Conservation (phyloP, 108 stramenopile genomes). For the Pseudonitzschia multistriata region DNA sequence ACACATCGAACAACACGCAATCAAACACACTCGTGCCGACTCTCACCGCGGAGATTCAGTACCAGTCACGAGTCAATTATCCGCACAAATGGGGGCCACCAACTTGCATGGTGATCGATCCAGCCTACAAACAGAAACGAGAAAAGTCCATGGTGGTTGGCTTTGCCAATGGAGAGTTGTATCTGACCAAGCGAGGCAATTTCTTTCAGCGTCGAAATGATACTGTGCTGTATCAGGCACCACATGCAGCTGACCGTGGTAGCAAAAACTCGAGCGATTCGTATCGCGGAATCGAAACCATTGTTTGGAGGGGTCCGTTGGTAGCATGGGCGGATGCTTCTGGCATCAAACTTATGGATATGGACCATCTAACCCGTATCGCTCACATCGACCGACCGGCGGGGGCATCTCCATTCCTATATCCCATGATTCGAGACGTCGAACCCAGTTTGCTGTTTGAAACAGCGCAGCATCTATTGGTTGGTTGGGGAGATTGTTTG, state of each 20-base stretch:
- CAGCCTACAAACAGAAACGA: slow-evolving; percentile 47
- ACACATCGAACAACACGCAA: neutral
- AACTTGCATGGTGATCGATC: slow-evolving; percentile 69
- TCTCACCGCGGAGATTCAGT: slow-evolving; percentile 24
- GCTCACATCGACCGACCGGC: slow-evolving; percentile 83
- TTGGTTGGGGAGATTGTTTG: slow-evolving; percentile 87
- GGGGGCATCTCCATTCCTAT: slow-evolving; percentile 69
- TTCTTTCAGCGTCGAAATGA: slow-evolving; percentile 58
- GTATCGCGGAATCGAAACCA: slow-evolving; percentile 54
- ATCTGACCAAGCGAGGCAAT: slow-evolving; percentile 59
- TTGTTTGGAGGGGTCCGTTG: slow-evolving; percentile 74
- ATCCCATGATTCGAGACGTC: slow-evolving; percentile 52
- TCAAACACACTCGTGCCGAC: neutral
- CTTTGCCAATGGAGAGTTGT: slow-evolving; percentile 64
- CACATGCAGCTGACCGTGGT: slow-evolving; percentile 4
- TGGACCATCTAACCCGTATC: slow-evolving; percentile 63
- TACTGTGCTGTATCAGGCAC: slow-evolving; percentile 48
- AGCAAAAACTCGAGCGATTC: neutral
- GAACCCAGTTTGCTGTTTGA: slow-evolving; percentile 63
- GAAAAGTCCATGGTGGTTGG: slow-evolving; percentile 66
- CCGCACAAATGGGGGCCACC: slow-evolving; percentile 42
- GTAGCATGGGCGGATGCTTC: slow-evolving; percentile 78
- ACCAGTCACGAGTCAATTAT: slow-evolving; percentile 40
- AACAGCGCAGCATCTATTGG: slow-evolving; percentile 49
- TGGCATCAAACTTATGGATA: slow-evolving; percentile 73